phyloP scores from a whole-genome alignment of 2,329 filamentous ascomycete genomes.

The Neonectria ditissima region DNA sequence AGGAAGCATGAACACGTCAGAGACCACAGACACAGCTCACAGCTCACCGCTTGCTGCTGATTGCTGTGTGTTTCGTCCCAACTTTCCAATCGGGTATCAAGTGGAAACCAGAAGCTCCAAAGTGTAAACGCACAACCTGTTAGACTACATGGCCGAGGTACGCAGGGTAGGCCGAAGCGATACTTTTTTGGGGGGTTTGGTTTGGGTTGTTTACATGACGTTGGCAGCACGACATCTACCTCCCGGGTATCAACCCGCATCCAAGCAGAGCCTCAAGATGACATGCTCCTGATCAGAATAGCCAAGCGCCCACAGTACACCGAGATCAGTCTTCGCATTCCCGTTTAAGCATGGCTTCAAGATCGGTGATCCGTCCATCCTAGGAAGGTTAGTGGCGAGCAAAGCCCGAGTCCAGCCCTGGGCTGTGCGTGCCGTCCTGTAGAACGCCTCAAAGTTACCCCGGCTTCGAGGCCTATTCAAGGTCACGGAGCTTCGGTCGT shows the following conservation, averaged over 20 bases:
- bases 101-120: background rate
- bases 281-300: background rate
- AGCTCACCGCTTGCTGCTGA: background rate
- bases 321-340: background rate
- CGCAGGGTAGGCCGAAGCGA: conserved; percentile 3
- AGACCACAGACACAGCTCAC: background rate
- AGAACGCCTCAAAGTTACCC: conserved; percentile 17
- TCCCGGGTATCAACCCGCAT: background rate
- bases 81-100: background rate
- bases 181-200: too few species aligned
- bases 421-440: conserved; percentile 7
- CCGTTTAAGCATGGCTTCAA: conserved; percentile 10
- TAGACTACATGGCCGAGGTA: too few species aligned
- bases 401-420: background rate
- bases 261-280: background rate
- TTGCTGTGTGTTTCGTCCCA: background rate
- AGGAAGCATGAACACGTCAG: conserved; percentile 25
- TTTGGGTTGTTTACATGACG: conserved; percentile 17
- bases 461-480: background rate
- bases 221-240: conserved; percentile 10
- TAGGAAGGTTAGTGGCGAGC: conserved; percentile 18
- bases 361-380: conserved; percentile 15
- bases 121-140: background rate
- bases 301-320: background rate
- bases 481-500: background rate